These are phyloP conservation scores for Gorgonomyces haynaldii DNA, from an alignment of 192 early-diverging fungal genomes.

Conservation along the genomic window DNA sequence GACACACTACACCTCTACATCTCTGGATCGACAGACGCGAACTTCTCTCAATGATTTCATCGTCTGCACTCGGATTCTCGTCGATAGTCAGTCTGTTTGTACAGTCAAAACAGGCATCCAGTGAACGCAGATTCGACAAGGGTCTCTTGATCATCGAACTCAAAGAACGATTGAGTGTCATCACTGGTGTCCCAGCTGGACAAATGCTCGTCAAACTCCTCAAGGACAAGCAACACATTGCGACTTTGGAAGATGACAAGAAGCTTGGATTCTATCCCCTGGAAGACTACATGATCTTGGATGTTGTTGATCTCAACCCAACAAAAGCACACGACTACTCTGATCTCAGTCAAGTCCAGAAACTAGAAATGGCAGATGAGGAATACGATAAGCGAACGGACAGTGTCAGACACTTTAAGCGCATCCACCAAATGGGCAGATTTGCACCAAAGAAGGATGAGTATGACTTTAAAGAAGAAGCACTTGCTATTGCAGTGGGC, in stretches of 20 bases:
- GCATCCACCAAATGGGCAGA: slow-evolving; percentile 73
- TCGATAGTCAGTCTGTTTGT: slow-evolving; percentile 88
- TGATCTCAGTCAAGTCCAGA: slow-evolving; percentile 83
- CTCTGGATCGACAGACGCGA: neutral
- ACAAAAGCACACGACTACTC: slow-evolving; percentile 60
- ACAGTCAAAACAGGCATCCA: slow-evolving; percentile 62
- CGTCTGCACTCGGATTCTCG: slow-evolving; percentile 14
- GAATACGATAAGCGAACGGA: slow-evolving; percentile 76
- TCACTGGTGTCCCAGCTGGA: slow-evolving; percentile 54
- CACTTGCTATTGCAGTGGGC: slow-evolving; percentile 55
- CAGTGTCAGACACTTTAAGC: slow-evolving; percentile 80
- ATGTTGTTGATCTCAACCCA: slow-evolving; percentile 65
- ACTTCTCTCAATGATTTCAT: neutral
- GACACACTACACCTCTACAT: neutral
- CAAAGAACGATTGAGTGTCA: slow-evolving; percentile 77
- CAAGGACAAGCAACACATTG: neutral
- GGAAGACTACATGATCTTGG: slow-evolving; percentile 54
- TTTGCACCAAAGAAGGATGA: slow-evolving; percentile 25
- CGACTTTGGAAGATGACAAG: slow-evolving; percentile 25
- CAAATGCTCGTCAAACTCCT: neutral
- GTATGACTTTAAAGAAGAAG: slow-evolving; percentile 51
- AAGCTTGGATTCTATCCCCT: slow-evolving; percentile 84
- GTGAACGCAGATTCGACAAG: slow-evolving; percentile 82
- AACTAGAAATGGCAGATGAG: slow-evolving; percentile 81
- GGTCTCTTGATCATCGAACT: slow-evolving; percentile 51